Conservation (phyloP, 2,329 filamentous ascomycete species). For the Aspergillus novoparasiticus region DNA sequence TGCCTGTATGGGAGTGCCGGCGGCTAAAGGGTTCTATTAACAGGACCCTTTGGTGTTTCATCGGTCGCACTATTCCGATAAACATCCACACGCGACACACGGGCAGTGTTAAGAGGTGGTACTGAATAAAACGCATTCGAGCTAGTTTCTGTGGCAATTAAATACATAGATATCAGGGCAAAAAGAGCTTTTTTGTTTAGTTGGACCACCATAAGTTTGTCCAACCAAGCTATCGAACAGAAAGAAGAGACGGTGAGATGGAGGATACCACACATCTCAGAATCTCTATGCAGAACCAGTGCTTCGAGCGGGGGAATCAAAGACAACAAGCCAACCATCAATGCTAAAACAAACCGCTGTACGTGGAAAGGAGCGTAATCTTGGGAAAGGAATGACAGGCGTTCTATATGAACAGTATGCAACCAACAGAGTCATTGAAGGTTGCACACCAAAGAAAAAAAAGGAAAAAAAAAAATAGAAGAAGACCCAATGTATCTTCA, state of each 20-base stretch:
- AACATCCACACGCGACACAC: background rate
- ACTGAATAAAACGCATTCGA: background rate
- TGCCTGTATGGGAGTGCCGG: background rate
- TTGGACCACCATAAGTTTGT: conserved; percentile 6
- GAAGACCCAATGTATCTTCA: conserved; percentile 25
- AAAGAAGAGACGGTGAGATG: conserved; percentile 17
- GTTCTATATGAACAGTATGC: conserved; percentile 18
- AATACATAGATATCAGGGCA: conserved; percentile 27
- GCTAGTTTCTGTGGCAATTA: conserved; percentile 27
- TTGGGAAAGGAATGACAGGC: conserved; percentile 22
- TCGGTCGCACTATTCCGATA: background rate
- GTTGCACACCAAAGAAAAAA: conserved; percentile 10
- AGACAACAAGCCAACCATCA: conserved; percentile 22
- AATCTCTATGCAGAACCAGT: conserved; percentile 9
- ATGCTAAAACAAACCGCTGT: conserved; percentile 24
- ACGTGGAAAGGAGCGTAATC: conserved; percentile 19
- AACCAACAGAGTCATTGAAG: conserved; percentile 6
- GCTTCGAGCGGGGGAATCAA: conserved; percentile 16
- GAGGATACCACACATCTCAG: conserved; percentile 14
- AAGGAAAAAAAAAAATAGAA: conserved; percentile 7
- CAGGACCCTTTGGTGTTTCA: background rate
- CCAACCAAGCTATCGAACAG: conserved; percentile 10
- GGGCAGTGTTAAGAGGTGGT: background rate
- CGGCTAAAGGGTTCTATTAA: background rate
- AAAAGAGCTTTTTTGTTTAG: conserved; percentile 16